These are phyloP conservation scores for Hydnomerulius pinastri DNA, from an alignment of 768 basidiomycete genomes.

Conservation along the genomic window DNA sequence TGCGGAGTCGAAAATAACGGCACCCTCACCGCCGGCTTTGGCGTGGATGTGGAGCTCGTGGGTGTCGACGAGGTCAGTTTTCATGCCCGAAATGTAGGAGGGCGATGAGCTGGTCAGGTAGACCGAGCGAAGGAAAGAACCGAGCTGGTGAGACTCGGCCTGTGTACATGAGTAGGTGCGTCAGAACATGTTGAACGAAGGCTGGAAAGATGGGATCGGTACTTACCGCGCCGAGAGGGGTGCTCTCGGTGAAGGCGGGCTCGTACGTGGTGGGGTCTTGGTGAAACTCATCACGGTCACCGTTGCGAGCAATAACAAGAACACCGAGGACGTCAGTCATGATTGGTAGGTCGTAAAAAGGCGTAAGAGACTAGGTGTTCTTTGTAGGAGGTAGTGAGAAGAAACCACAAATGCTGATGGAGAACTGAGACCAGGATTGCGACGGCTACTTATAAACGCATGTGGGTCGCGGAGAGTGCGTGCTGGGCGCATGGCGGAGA, in stretches of 20 bases:
- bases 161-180: slow-evolving; percentile 24
- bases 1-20: slow-evolving; percentile 85
- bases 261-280: slow-evolving; percentile 74
- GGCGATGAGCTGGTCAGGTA: slow-evolving; percentile 70
- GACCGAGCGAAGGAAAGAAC: slow-evolving; percentile 57
- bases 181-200: neutral
- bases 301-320: slow-evolving; percentile 77
- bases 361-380: neutral
- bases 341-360: slow-evolving; percentile 9
- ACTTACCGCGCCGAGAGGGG: slow-evolving; percentile 72
- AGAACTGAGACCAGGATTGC: slow-evolving; percentile 5
- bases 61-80: slow-evolving; percentile 69
- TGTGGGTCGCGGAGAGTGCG: slow-evolving; percentile 22
- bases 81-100: slow-evolving; percentile 68
- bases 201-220: neutral
- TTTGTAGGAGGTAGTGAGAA: slow-evolving; percentile 16
- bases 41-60: slow-evolving; percentile 73
- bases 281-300: slow-evolving; percentile 67
- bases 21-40: slow-evolving; percentile 83
- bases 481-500: slow-evolving; percentile 30
- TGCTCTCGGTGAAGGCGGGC: slow-evolving; percentile 63
- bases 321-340: slow-evolving; percentile 68
- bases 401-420: slow-evolving; percentile 20
- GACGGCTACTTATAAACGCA: slow-evolving; percentile 26
- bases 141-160: slow-evolving; percentile 71